Evolutionary conservation across 1,284 basidiomycete species (phyloP).

Genomic region (Cystobasidium pallidum): DNA sequence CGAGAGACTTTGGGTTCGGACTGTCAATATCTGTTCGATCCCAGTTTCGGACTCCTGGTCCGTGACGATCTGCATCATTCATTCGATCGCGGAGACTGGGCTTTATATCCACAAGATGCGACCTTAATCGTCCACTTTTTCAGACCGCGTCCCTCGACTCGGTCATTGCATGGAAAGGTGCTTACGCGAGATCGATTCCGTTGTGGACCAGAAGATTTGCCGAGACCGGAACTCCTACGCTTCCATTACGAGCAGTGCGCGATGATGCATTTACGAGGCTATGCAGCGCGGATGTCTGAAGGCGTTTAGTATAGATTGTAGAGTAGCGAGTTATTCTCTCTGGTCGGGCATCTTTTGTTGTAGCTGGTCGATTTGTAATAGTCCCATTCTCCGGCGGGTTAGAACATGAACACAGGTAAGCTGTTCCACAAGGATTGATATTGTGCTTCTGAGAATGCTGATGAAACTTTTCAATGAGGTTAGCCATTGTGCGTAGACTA

Average conservation of each 20-base stretch:
- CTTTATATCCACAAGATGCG: not conserved
- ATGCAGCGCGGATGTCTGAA: constrained; percentile 1
- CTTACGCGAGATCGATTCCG: not conserved
- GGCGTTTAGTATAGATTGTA: too few species aligned
- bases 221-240: constrained; percentile 4
- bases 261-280: constrained; percentile 12
- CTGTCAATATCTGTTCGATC: not conserved
- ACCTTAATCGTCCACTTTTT: constrained; percentile 9
- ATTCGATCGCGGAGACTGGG: constrained; percentile 4
- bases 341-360: too few species aligned
- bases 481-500: too few species aligned
- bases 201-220: not conserved
- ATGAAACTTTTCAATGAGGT: too few species aligned
- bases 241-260: constrained; percentile 20
- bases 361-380: too few species aligned
- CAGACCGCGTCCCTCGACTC: not conserved
- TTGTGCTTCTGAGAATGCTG: too few species aligned
- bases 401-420: too few species aligned
- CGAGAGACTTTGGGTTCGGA: not conserved
- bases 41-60: constrained; percentile 4
- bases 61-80: not conserved
- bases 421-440: too few species aligned
- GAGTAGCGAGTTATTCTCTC: too few species aligned
- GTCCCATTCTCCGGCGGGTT: too few species aligned
- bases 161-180: not conserved